phyloP scores from a whole-genome alignment of 495 filamentous ascomycete species.

The Talaromyces thailandensis region DNA sequence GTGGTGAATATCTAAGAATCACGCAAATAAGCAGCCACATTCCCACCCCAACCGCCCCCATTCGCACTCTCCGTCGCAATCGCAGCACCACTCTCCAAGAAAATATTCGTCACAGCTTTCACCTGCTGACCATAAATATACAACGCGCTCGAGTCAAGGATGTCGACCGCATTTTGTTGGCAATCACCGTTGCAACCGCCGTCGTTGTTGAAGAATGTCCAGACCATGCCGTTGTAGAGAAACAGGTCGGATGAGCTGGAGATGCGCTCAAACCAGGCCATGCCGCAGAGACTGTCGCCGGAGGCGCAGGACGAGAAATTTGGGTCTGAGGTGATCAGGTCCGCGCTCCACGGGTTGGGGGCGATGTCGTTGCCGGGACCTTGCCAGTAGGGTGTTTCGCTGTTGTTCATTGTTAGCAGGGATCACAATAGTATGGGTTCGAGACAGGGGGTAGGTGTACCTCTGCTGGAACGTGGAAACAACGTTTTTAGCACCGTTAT shows the following conservation, averaged over 20 bases:
- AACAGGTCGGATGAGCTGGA: constrained; percentile 36
- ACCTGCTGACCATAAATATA: constrained; percentile 36
- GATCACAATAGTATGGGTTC: not conserved
- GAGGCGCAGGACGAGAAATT: constrained; percentile 24
- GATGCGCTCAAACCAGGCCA: constrained; percentile 30
- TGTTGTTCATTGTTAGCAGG: not conserved
- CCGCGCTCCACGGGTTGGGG: constrained; percentile 33
- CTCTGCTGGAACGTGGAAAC: constrained; percentile 35
- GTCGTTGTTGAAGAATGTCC: constrained; percentile 42
- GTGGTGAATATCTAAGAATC: constrained; percentile 10
- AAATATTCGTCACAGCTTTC: constrained; percentile 33
- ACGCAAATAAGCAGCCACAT: constrained; percentile 36
- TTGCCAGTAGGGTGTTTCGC: constrained; percentile 42
- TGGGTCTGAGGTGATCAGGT: constrained; percentile 30
- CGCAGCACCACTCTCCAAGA: constrained; percentile 19
- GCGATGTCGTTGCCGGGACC: constrained; percentile 24
- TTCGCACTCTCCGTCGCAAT: constrained; percentile 32
- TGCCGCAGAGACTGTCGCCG: constrained; percentile 29
- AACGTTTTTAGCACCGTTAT: constrained; percentile 36
- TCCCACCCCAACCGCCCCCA: constrained; percentile 49
- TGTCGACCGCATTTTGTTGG: constrained; percentile 32
- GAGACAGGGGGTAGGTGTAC: not conserved
- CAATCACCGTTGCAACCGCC: constrained; percentile 27
- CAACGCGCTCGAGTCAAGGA: constrained; percentile 19
- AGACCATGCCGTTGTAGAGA: constrained; percentile 45